Base-by-base conservation (phyloP, 352 stramenopile genomes). In the Phytophthora palmivora region DNA sequence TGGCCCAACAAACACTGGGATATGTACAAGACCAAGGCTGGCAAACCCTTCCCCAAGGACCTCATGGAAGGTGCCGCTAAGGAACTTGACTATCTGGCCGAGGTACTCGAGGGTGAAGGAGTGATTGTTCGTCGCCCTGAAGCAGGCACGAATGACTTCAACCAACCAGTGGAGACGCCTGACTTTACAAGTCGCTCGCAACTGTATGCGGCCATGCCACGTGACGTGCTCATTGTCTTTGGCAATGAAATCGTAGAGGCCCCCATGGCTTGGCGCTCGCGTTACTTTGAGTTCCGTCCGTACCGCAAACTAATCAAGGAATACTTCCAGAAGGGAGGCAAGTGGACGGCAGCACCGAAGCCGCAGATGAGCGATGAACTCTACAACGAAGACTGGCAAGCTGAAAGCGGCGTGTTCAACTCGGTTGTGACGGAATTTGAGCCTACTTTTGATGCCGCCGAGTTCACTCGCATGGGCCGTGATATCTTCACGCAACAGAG, bases 401-500 rank as follows among this genome's bases (percentile, higher is more conserved):
- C 80, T 16, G 82, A 92, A 39, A 79, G 78, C 26, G 81, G 81
- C 34, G 73, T 77, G 1, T 97, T 97, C 62, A 91, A 92, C 67
- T 94, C 85, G 46, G 85, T 94, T 33, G 84, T 97, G 58, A 97
- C 86, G 6, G 89, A 97, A 73, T 94, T 95, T 30, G 89, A 96
- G 67, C 89, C 89, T 4, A 92, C 87, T 2, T 97, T 97, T 34
- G 89, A 97, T 41, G 89, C 89, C 0, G 89, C 89, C 33, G 89
- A 97, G 70, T 97, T 97, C 64, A 97, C 89, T 18, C 86, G 89
- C 67, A 95, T 97, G 85, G 89, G 89, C 0, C 79, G 76, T 32
- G 89, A 97, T 63, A 94, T 97, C 66, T 97, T 97, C 70, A 94
- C 84, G 54, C 89, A 97, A 76, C 87, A 87, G 59, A 97, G 89